Base-by-base conservation (phyloP, 306 rosid genomes). In the Castanea sativa region DNA sequence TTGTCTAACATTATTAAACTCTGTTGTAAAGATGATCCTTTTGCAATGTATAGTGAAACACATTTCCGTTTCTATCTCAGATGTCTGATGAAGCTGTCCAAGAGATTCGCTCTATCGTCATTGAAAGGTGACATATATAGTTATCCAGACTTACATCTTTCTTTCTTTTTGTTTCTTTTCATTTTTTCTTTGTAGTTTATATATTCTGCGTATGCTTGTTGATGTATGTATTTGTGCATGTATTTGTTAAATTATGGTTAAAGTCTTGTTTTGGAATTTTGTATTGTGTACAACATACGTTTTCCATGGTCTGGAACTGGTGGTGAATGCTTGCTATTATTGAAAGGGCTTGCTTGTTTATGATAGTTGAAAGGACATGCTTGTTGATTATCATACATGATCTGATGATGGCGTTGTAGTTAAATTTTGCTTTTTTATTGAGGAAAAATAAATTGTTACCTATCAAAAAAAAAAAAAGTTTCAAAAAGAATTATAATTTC, bases 1-100 rank as follows among this genome's bases (percentile, higher is more conserved):
- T 70, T 74, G 38, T 55, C 70, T 11, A 20, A 29, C 25, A 19
- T 16, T 52, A 10, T 30, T 35, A 73, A 65, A 82, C 63, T 71
- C 57, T 82, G 79, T 41, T 75, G 61, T 75, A 32, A 52, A 63
- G 41, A 57, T 73, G 65, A 60, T 56, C 68, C 6, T 52, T 75
- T 76, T n/a, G 27, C 74, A 33, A 45, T 76, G 60, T 87, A 75
- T 80, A 76, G 76, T 82, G 49, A 79, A 49, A 71, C 45, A 1
- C 57, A 30, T 59, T 81, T 76, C 21, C 19, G 59, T 75, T 83
- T 77, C 33, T 65, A 15, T 77, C 77, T 67, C 87, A 95, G 99
- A 90, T 95, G 81, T 91, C 99, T 83, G 94, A 89, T 76, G 99
- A 90, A 84, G 97, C 99, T 78, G 90, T 93, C 15, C 81, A 80